Evolutionary conservation across 73 alveolate species (phyloP).

Genomic region (Tetrahymena borealis): DNA sequence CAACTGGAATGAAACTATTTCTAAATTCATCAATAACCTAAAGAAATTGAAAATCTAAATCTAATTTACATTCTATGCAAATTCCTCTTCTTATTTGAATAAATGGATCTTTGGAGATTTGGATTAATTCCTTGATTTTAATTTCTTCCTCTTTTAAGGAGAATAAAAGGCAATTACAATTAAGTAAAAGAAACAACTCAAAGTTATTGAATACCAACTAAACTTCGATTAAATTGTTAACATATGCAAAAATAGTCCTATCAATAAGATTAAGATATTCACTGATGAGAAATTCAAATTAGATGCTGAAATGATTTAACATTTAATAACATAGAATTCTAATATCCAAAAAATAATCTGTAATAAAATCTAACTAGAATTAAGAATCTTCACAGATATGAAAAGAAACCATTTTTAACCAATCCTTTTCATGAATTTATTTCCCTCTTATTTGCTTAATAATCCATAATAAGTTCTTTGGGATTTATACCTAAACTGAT

Average conservation of each 20-base stretch:
- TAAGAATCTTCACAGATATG: neutral
- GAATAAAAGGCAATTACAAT: neutral
- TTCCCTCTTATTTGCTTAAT: neutral
- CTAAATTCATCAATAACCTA: neutral
- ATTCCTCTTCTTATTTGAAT: neutral
- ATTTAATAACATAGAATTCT: neutral
- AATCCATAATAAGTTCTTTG: neutral
- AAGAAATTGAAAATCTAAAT: neutral
- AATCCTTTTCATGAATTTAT: neutral
- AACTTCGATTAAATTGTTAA: neutral
- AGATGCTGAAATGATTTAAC: too few relatives aligned
- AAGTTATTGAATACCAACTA: neutral
- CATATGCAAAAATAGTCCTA: too few relatives aligned
- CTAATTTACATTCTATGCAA: neutral
- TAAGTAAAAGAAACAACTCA: neutral
- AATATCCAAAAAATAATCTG: neutral
- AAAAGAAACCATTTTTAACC: neutral
- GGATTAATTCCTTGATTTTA: neutral
- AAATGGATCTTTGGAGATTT: neutral
- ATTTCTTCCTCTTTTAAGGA: neutral
- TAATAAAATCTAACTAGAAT: neutral
- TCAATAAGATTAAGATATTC: too few relatives aligned
- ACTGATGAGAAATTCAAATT: too few relatives aligned
- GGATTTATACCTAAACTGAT: neutral
- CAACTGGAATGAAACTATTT: neutral